Evolutionary conservation across 345 rosid species (phyloP), one percentile per base, ranked within the genome.

Genomic region (Capsella bursapastoris): DNA sequence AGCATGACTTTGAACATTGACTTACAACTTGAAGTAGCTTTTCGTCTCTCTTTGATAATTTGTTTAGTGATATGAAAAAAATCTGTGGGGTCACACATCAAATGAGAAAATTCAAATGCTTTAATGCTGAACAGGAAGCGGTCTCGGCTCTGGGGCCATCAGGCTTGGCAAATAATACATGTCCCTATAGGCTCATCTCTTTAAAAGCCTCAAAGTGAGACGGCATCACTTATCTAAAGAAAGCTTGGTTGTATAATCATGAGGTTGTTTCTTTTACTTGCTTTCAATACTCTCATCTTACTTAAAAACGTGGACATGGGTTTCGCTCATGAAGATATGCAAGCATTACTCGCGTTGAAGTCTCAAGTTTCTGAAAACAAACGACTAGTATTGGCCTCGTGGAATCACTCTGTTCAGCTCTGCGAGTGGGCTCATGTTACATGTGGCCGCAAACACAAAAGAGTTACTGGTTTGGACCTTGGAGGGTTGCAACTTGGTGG

Each of bases 341-440:
- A 58, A 28, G 61, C 68, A 3, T 67, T 75, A 45, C 28, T 75
- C 1, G 55, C 14, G 3, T 67, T 75, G 10, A 75, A 75, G 62
- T 57, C 67, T 13, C 51, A 75, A 28, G 61, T 75, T 8, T 58
- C 68, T 50, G 37, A 41, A 4, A 57, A n/a, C 27, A 69, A 68
- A 8, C 51, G 44, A 53, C 57, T 12, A 2, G 47, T 55, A 10
- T 55, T 78, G 51, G 15, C 40, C 45, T 75, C 82, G 0, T 82
- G 80, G 82, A 82, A 78, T 29, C 25, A 71, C 29, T 71, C 84
- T 25, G 3, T 2, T 14, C 76, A 52, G 7, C 50, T 68, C 1
- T 82, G 84, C 40, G 1, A 68, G 1, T 82, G 82, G 84, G 11
- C 16, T 32, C 78, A 80, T 1, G 66, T 82, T 22, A 68, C 63